Percentiles rank a stretch among this genome's conserved stretches.
phyloP scores from a whole-genome alignment of 2,329 filamentous ascomycete genomes.

The Sarocladiaceae sp. region DNA sequence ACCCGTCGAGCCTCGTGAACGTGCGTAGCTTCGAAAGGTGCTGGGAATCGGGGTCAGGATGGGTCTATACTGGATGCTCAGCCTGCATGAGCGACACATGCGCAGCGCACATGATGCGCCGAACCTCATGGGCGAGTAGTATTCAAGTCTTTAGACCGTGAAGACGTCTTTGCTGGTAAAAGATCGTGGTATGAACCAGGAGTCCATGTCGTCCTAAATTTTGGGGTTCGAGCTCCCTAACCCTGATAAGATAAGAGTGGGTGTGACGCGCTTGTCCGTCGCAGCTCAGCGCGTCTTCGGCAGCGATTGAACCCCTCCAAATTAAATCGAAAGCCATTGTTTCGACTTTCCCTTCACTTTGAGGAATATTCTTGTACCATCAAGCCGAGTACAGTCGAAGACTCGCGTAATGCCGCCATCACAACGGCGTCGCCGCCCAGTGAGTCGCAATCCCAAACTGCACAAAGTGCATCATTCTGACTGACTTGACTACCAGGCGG shows the following conservation, averaged over 20 bases:
- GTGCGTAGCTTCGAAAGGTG: background rate
- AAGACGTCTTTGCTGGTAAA: background rate
- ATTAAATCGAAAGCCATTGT: no score
- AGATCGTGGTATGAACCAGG: background rate
- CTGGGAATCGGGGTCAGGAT: background rate
- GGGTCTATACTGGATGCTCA: slow-evolving; percentile 21
- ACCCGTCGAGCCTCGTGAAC: background rate
- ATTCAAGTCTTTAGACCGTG: background rate
- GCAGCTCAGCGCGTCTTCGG: background rate
- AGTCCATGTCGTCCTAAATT: slow-evolving; percentile 8
- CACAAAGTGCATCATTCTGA: background rate
- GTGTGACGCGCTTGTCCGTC: background rate
- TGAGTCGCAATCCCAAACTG: slow-evolving; percentile 18
- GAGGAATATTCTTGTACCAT: no score
- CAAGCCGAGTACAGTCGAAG: no score
- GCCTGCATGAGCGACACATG: slow-evolving; percentile 29
- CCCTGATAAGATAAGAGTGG: slow-evolving; percentile 18
- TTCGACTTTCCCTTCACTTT: no score
- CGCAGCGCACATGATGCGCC: slow-evolving; percentile 27
- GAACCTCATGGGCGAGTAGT: slow-evolving; percentile 27
- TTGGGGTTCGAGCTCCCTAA: background rate
- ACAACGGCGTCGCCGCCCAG: slow-evolving; percentile 27
- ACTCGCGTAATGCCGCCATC: slow-evolving; percentile 24
- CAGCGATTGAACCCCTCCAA: background rate
- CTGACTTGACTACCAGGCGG: slow-evolving; percentile 16